A percentile compares a stretch with the other conserved stretches of the same genome.
phyloP scores from a whole-genome alignment of 306 rosid genomes.

The Benincasa hispida region DNA sequence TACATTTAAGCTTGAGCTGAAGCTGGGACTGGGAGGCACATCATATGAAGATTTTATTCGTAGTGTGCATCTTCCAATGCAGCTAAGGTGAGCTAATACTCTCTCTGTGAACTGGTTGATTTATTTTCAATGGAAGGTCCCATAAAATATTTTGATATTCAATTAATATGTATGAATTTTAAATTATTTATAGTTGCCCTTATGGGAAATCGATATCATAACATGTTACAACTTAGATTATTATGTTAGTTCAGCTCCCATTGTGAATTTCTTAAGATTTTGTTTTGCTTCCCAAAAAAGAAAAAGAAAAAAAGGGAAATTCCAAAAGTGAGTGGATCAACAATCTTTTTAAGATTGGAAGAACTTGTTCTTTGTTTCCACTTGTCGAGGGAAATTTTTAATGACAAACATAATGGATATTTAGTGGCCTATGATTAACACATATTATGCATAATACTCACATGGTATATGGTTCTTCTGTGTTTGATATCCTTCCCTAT shows the following conservation, averaged over 20 bases:
- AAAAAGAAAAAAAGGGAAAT: neutral
- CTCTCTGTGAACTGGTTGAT: neutral
- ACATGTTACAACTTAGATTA: neutral
- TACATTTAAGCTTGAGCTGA: conserved; percentile 74
- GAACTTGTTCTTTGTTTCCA: neutral
- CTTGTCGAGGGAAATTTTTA: neutral
- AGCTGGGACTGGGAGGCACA: conserved; percentile 91
- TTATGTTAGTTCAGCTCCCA: neutral
- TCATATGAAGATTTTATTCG: conserved; percentile 78
- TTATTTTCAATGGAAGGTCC: neutral
- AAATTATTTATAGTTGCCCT: neutral
- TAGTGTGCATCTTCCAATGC: conserved; percentile 80
- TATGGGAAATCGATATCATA: neutral
- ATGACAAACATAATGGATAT: neutral
- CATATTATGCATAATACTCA: neutral
- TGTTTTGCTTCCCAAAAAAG: neutral
- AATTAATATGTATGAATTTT: neutral
- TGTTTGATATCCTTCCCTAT: neutral
- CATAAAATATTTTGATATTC: neutral
- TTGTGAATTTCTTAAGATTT: neutral
- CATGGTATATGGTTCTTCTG: neutral
- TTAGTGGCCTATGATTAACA: neutral
- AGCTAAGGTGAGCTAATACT: conserved; percentile 58
- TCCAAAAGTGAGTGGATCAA: neutral
- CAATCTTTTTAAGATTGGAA: neutral